A percentile compares a stretch with the other conserved stretches of the same genome.
phyloP scores from a whole-genome alignment of 2,329 filamentous ascomycete genomes.

The Curvularia hawaiiensis region DNA sequence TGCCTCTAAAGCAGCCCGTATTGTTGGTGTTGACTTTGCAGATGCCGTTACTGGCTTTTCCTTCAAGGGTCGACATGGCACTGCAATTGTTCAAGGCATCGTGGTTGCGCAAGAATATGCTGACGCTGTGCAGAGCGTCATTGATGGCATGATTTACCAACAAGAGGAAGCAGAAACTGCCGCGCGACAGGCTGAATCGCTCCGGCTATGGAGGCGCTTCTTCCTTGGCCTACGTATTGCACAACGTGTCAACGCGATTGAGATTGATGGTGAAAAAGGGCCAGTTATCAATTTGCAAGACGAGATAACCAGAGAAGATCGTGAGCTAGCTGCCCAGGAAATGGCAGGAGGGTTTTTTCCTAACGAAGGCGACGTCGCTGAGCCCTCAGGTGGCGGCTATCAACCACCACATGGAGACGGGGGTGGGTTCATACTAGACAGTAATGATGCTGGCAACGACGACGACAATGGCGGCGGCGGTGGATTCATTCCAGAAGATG shows the following conservation, averaged over 20 bases:
- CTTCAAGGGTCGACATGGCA: slow-evolving; percentile 85
- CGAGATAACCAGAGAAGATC: slow-evolving; percentile 38
- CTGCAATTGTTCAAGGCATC: slow-evolving; percentile 77
- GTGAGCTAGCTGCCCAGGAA: slow-evolving; percentile 33
- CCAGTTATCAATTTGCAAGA: slow-evolving; percentile 36
- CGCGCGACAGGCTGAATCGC: slow-evolving; percentile 53
- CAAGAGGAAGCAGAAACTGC: slow-evolving; percentile 67
- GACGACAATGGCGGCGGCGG: slow-evolving; percentile 13
- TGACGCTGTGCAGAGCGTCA: slow-evolving; percentile 73
- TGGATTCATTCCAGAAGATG: slow-evolving; percentile 28
- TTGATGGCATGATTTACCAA: slow-evolving; percentile 70
- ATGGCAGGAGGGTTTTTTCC: slow-evolving; percentile 50
- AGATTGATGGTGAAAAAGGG: slow-evolving; percentile 42
- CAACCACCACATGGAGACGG: slow-evolving; percentile 16
- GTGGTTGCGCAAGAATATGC: slow-evolving; percentile 74
- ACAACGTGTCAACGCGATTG: slow-evolving; percentile 69
- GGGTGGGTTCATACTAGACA: slow-evolving; percentile 24
- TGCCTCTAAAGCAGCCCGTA: slow-evolving; percentile 72
- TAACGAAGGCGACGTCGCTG: slow-evolving; percentile 55
- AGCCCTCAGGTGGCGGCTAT: slow-evolving; percentile 27
- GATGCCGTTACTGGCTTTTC: slow-evolving; percentile 89
- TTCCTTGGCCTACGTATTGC: slow-evolving; percentile 69
- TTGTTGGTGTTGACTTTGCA: slow-evolving; percentile 82
- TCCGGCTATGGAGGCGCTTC: slow-evolving; percentile 65
- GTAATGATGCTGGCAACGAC: not conserved